A percentile compares a stretch with the other conserved stretches of the same genome.
phyloP scores from a whole-genome alignment of 163 green algal species.

The Chloroidium sp. region DNA sequence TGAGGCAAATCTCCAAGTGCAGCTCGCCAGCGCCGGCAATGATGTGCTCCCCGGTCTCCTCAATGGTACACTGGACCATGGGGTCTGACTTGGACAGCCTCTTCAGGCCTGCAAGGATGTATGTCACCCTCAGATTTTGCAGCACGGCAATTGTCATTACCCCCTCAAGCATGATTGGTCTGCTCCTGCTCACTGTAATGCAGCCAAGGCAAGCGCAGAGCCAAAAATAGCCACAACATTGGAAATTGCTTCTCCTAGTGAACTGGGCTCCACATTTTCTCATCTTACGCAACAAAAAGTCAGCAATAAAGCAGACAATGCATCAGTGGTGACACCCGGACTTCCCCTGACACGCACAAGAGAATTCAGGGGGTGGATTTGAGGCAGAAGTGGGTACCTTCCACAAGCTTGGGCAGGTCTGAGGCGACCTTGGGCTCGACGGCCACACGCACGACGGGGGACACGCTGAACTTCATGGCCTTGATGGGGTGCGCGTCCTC shows the following conservation, averaged over 20 bases:
- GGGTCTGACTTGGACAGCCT: conserved; percentile 62
- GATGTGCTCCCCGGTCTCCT: conserved; percentile 99
- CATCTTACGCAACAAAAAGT: too few relatives aligned
- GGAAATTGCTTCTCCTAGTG: too few relatives aligned
- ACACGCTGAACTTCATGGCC: conserved; percentile 99
- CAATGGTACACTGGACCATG: conserved; percentile 98
- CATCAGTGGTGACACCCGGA: too few relatives aligned
- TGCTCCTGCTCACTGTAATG: too few relatives aligned
- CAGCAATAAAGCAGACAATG: too few relatives aligned
- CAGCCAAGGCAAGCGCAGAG: too few relatives aligned
- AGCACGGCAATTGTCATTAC: too few relatives aligned
- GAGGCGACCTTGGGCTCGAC: conserved; percentile 98
- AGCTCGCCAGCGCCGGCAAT: conserved; percentile 93
- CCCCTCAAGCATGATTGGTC: too few relatives aligned
- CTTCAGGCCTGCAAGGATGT: conserved; percentile 33
- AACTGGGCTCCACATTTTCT: too few relatives aligned
- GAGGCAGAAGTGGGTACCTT: conserved; percentile 41
- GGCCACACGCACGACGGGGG: conserved; percentile 96
- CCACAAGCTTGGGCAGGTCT: conserved; percentile 99
- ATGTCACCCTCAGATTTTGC: background rate
- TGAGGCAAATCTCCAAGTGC: conserved; percentile 99
- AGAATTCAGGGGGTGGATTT: too few relatives aligned
- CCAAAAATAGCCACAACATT: too few relatives aligned
- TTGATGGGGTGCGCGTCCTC: conserved; percentile 96
- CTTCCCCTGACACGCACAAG: too few relatives aligned